Base-by-base conservation (phyloP, 2,329 filamentous ascomycete genomes). In the Knufia fluminis region DNA sequence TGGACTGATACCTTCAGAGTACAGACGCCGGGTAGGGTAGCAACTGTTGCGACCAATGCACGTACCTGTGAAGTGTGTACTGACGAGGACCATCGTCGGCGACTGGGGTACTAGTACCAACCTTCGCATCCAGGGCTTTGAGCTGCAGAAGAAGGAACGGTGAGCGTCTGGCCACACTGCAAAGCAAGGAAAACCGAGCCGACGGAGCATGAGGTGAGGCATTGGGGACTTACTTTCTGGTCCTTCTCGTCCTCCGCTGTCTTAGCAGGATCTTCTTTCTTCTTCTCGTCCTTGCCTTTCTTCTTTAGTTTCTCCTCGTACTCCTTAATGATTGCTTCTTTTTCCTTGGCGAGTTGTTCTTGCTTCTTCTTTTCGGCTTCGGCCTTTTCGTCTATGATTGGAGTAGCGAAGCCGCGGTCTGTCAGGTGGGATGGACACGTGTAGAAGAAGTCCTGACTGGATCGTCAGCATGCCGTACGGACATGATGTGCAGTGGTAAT, bases 361-460 rank as follows among this genome's bases (percentile, higher is more conserved):
- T 70, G 66, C 51, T 67, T 72, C 36, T 62, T 65, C 47, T 67
- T 71, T 26, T 62, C 64, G 14, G 63, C 68, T 50, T 67, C 66
- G 20, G 64, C 65, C 45, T 69, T 69, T 39, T 65, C 59, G 53
- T 73, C 68, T 32, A 74, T 57, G 33, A 75, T 64, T 2, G 80
- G 73, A 20, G 74, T 74, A 62, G 86, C 91, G 65, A 96, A 97
- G 35, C 84, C 80, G 26, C 73, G 74, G 62, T 97, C 92, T 61
- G 85, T 86, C 7, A 97, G 71, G 66, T 98, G 92, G 26, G 77
- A 73, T 4, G 82, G 75, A 60, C 92, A 98, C 39, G 94, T 79
- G 64, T 94, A 96, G 71, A 98, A 97, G 68, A 89, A 94, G 64
- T 95, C 89, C 80, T 83, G 55, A 16, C n/a, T 16, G 33, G 16